phyloP scores from a whole-genome alignment of 768 basidiomycete genomes.

The Boletus tomentosulus region DNA sequence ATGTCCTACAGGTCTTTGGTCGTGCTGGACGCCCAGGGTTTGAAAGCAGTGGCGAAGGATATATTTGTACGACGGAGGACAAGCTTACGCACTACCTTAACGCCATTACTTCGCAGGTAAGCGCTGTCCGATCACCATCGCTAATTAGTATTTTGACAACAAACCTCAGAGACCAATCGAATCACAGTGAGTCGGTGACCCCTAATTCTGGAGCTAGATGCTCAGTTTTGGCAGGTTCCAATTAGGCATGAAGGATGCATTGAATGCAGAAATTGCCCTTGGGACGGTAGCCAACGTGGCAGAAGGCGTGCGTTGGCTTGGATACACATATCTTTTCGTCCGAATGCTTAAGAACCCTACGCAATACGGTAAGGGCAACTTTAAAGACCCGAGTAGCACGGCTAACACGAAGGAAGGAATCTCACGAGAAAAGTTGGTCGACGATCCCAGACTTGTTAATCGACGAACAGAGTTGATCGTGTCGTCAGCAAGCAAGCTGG shows the following conservation, averaged over 20 bases:
- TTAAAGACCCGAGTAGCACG: not conserved
- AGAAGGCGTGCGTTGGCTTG: constrained; percentile 92
- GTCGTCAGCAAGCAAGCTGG: constrained; percentile 62
- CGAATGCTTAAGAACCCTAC: constrained; percentile 91
- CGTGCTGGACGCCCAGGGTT: constrained; percentile 87
- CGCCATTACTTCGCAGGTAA: constrained; percentile 80
- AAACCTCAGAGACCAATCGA: constrained; percentile 81
- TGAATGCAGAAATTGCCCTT: constrained; percentile 93
- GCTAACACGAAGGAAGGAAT: constrained; percentile 51
- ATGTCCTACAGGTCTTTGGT: constrained; percentile 97
- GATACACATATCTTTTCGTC: constrained; percentile 95
- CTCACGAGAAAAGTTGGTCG: constrained; percentile 54
- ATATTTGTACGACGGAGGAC: constrained; percentile 92
- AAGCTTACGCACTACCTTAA: constrained; percentile 90
- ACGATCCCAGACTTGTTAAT: constrained; percentile 71
- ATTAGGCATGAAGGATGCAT: constrained; percentile 78
- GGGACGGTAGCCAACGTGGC: constrained; percentile 86
- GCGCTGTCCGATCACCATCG: constrained; percentile 10
- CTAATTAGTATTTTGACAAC: not conserved
- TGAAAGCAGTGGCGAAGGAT: constrained; percentile 93
- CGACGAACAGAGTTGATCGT: constrained; percentile 68
- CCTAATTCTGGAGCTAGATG: not conserved
- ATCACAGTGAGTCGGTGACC: constrained; percentile 62
- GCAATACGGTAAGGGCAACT: constrained; percentile 58
- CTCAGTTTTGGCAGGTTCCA: constrained; percentile 51